Base-by-base conservation (phyloP, 352 stramenopile genomes). In the Phytophthora crassamura region DNA sequence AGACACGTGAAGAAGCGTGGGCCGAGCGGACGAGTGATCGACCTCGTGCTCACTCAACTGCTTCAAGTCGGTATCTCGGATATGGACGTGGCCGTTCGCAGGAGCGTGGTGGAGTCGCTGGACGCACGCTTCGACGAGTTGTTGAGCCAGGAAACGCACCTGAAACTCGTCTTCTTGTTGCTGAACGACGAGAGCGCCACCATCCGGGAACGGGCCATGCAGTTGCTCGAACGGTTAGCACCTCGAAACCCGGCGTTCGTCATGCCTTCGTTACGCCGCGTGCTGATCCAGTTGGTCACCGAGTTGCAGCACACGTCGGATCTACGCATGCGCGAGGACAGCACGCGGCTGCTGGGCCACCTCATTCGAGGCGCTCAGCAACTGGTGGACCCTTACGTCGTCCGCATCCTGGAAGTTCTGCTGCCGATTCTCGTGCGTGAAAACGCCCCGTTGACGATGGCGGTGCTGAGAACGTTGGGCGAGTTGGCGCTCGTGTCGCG, bases 191-290 rank as follows among this genome's bases (percentile, higher is more conserved):
- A 95, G 49, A 78, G 75, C 45, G 75, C 84, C 12, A 68, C 75
- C 7, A 98, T 99, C 36, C 89, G 96, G 40, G 86, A 98, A 56
- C 78, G 77, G 10, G 84, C 95, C 10, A 95, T 99, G 73, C 75
- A 92, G 47, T 74, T 99, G 14, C 73, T 99, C 9, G 97, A 98
- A 30, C 84, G 97, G 1, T 66, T 99, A 9, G 93, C 97, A 15
- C 75, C 84, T 15, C 75, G 93, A 4, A 99, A 99, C 75, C 97
- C 98, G 28, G 96, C 97, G 12, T 93, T 97, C 48, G 95, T 99
- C 28, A 91, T 99, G 51, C 97, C 97, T 8, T 90, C 91, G 6
- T 78, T 99, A 50, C 81, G 98, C 5, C 81, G 94, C 7, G 90
- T 98, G 50, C 78, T 99, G 0, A 87, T 98, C 16, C 90, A 98